Conservation (phyloP, 1,139 yeast genomes). For the Geotrichum klebahnii region DNA sequence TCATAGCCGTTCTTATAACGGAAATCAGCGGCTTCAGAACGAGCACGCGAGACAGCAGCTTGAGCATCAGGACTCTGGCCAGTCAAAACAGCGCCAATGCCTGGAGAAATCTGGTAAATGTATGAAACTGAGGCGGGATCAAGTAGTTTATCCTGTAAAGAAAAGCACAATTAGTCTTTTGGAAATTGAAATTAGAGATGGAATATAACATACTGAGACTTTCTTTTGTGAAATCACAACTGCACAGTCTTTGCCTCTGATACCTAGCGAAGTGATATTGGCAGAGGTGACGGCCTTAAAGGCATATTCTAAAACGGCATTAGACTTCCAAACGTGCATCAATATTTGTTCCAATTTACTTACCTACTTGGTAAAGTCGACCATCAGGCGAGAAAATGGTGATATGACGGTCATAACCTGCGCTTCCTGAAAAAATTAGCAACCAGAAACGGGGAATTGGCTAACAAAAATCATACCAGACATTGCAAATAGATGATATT, state of each 20-base stretch:
- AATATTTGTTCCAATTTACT: slow-evolving; percentile 24
- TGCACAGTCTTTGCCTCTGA: slow-evolving; percentile 83
- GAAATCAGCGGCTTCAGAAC: slow-evolving; percentile 92
- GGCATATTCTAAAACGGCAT: slow-evolving; percentile 67
- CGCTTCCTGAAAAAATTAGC: slow-evolving; percentile 31
- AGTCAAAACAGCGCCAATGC: slow-evolving; percentile 86
- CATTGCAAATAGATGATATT: slow-evolving; percentile 8
- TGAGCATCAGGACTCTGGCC: slow-evolving; percentile 97
- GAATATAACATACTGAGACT: slow-evolving; percentile 51
- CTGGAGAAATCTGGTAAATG: slow-evolving; percentile 73
- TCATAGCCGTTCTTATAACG: slow-evolving; percentile 92
- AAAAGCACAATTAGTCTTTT: slow-evolving; percentile 17
- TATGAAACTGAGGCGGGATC: slow-evolving; percentile 84
- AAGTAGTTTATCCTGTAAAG: slow-evolving; percentile 66
- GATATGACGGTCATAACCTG: slow-evolving; percentile 97
- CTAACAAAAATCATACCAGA: slow-evolving; percentile 17
- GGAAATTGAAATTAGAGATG: slow-evolving; percentile 13
- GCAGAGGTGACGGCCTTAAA: slow-evolving; percentile 94
- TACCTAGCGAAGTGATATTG: slow-evolving; percentile 82
- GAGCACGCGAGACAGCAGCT: slow-evolving; percentile 82
- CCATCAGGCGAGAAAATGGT: slow-evolving; percentile 98
- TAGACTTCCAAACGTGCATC: too few species aligned
- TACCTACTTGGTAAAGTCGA: slow-evolving; percentile 84
- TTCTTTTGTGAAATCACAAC: slow-evolving; percentile 91
- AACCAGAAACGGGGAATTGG: not conserved